phyloP scores from a whole-genome alignment of 1,284 basidiomycete species.

The Cryptococcus sp. region DNA sequence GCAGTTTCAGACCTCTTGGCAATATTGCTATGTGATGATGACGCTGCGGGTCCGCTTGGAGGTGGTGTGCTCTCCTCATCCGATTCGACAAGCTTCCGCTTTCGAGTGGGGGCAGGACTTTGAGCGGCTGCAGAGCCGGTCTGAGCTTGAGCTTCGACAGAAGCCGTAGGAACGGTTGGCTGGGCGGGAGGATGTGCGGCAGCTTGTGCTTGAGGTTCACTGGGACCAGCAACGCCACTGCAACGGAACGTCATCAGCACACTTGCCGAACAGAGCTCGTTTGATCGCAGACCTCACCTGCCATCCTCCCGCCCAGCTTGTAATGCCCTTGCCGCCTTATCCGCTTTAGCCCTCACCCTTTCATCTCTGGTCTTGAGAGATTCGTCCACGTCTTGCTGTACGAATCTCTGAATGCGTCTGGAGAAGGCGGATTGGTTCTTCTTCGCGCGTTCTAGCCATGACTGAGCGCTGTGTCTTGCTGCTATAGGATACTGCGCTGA shows the following conservation, averaged over 20 bases:
- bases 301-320: background rate
- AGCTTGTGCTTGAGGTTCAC: too few relatives aligned
- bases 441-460: conserved; percentile 50
- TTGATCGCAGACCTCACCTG: background rate
- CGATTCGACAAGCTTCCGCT: conserved; percentile 9
- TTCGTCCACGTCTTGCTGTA: conserved; percentile 23
- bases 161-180: background rate
- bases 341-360: conserved; percentile 6
- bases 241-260: too few relatives aligned
- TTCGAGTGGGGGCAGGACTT: background rate
- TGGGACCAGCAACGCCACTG: too few relatives aligned
- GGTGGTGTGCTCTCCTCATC: conserved; percentile 5
- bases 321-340: background rate
- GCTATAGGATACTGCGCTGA: conserved; percentile 25
- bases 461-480: conserved; percentile 37
- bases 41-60: too few relatives aligned
- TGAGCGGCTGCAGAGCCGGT: background rate
- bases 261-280: too few relatives aligned
- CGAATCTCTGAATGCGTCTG: conserved; percentile 24
- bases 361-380: conserved; percentile 36
- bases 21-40: too few relatives aligned
- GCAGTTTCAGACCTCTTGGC: background rate
- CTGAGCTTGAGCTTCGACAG: background rate
- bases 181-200: background rate
- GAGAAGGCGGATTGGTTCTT: conserved; percentile 31